phyloP scores from a whole-genome alignment of 192 early-diverging fungal species.

The Coemansia brasiliensis region DNA sequence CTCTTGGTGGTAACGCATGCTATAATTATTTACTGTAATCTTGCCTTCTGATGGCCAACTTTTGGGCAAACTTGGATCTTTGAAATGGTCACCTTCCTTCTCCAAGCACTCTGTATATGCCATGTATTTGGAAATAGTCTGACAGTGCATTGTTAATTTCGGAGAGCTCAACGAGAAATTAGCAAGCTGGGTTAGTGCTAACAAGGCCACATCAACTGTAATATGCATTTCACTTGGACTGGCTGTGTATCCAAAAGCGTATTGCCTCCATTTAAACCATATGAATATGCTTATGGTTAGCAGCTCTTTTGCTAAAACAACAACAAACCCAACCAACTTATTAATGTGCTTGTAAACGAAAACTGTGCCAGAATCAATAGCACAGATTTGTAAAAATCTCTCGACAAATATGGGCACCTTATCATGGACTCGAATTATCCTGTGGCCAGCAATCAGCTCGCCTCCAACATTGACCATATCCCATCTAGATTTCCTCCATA shows the following conservation, averaged over 20 bases:
- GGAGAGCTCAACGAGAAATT: background rate
- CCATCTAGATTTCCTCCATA: background rate
- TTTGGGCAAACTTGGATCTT: constrained; percentile 37
- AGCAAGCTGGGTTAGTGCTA: constrained; percentile 3
- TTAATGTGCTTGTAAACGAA: background rate
- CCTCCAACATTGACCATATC: background rate
- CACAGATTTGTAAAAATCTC: background rate
- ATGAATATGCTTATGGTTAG: constrained; percentile 4
- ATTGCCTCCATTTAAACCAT: constrained; percentile 6
- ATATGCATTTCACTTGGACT: constrained; percentile 13
- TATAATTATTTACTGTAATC: constrained; percentile 46
- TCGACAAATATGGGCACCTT: background rate
- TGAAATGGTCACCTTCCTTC: constrained; percentile 65
- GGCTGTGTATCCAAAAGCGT: background rate
- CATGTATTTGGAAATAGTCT: constrained; percentile 12
- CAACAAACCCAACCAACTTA: background rate
- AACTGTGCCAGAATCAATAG: background rate
- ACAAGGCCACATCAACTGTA: constrained; percentile 1
- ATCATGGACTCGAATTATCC: constrained; percentile 4
- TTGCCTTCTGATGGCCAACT: constrained; percentile 53
- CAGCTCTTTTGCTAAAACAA: background rate
- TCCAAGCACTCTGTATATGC: constrained; percentile 16
- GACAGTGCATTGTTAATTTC: background rate
- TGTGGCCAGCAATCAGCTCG: constrained; percentile 5
- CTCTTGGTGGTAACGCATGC: constrained; percentile 46